These are phyloP conservation scores for Hymenoscyphus occultus DNA, from an alignment of 2,329 filamentous ascomycete species.

Conservation along the genomic window DNA sequence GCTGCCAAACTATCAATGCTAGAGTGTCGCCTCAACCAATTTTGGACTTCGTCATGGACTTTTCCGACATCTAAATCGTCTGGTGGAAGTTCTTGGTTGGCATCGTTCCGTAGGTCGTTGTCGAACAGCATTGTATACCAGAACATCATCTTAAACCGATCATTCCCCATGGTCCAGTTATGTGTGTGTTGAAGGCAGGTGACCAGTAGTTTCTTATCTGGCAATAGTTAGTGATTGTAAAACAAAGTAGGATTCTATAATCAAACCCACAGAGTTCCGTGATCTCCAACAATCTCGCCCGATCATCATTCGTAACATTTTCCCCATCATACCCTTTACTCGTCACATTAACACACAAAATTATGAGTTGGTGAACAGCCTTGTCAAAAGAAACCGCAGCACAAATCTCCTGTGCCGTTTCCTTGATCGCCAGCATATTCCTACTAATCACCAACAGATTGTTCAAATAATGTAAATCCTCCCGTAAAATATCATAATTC, in stretches of 20 bases:
- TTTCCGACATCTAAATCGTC: conserved; percentile 52
- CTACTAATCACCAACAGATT: conserved; percentile 65
- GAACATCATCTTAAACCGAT: conserved; percentile 67
- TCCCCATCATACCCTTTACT: conserved; percentile 67
- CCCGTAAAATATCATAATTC: conserved; percentile 58
- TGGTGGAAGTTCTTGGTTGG: conserved; percentile 47
- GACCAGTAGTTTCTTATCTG: conserved; percentile 65
- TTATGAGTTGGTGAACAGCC: conserved; percentile 63
- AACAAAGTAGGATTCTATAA: neutral
- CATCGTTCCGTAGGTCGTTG: conserved; percentile 51
- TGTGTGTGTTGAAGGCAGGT: conserved; percentile 65
- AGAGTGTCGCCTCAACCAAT: conserved; percentile 62
- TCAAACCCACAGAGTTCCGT: conserved; percentile 57
- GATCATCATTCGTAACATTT: conserved; percentile 54
- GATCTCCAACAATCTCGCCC: conserved; percentile 58
- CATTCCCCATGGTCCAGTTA: conserved; percentile 68
- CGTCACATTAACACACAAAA: conserved; percentile 63
- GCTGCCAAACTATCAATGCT: conserved; percentile 55
- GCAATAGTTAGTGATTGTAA: conserved; percentile 9
- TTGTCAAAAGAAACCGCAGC: conserved; percentile 63
- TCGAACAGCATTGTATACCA: conserved; percentile 66
- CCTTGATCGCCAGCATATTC: conserved; percentile 62
- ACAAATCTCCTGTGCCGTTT: conserved; percentile 64
- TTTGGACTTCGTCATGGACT: conserved; percentile 58
- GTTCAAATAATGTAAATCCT: conserved; percentile 61